Evolutionary conservation across 345 rosid genomes (phyloP), one percentile per base, ranked within the genome.

Genomic region (Pelargonium nanum): DNA sequence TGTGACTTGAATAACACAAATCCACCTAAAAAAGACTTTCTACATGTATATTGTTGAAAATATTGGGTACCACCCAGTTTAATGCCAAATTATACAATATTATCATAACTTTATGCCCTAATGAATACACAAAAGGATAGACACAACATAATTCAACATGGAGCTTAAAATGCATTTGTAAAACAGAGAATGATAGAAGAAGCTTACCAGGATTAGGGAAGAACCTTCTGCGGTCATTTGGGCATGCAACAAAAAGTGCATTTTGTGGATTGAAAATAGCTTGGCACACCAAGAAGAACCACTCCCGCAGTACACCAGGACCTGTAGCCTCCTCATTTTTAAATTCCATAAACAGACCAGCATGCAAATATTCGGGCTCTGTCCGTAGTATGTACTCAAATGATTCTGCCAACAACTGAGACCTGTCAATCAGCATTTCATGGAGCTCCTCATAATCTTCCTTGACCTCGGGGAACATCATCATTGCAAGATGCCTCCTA

Each of bases 321-420:
- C 99, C 99, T 64, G 99, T 87, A 45, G 99, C 99, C 81, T 89
- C 96, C 83, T 93, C 99, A 57, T 87, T 87, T 67, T 89, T 87
- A 68, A 93, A 93, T 70, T 93, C 96, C 96, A 93, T 80, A 65
- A 80, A 85, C 62, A 93, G 77, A 62, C 91, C 85, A 70, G 85
- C 75, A 75, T 65, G 96, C 60, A 93, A 71, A 55, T 83, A 62
- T 6, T 84, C 87, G 53, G 80, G 81, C 6, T 77, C 81, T 9
- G 97, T 91, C 15, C 71, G 70, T 22, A 65, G 60, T 50, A 93
- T 83, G 73, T 93, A 93, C 75, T 80, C 83, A 32, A 87, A 93
- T 53, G 99, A 89, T 71, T 93, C 97, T 22, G 91, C 68, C 82
- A 93, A 70, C 72, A 93, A 65, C 28, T 93, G 81, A 32, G 97